phyloP scores from a whole-genome alignment of 768 basidiomycete species.

The Boletus pseudopeckii region DNA sequence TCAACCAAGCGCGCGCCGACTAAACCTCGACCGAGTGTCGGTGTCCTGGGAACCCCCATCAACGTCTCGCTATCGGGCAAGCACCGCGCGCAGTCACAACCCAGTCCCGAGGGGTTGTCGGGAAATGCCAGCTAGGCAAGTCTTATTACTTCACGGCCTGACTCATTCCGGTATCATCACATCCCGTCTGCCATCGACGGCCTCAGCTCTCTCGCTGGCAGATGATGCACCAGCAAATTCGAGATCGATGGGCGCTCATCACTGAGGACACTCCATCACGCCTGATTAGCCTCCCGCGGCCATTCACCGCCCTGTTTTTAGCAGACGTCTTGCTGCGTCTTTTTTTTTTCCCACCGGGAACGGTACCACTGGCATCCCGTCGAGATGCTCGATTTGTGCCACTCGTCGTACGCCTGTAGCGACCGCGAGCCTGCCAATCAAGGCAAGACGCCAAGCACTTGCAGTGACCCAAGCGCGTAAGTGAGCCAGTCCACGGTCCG shows the following conservation, averaged over 20 bases:
- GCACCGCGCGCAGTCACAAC: not conserved
- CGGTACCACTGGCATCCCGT: not conserved
- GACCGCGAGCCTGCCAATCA: not conserved
- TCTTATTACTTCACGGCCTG: constrained; percentile 20
- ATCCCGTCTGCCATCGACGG: constrained; percentile 10
- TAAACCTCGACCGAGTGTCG: not conserved
- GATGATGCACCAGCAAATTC: constrained; percentile 22
- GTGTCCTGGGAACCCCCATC: constrained; percentile 8
- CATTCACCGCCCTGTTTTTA: constrained; percentile 8
- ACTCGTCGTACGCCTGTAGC: not conserved
- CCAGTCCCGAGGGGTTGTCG: constrained; percentile 22
- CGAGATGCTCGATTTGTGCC: constrained; percentile 10
- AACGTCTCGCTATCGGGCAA: constrained; percentile 6
- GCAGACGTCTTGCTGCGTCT: constrained; percentile 14
- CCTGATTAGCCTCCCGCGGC: constrained; percentile 24
- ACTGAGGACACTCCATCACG: constrained; percentile 10
- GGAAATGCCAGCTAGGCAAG: constrained; percentile 15
- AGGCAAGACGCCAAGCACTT: not conserved
- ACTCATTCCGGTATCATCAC: constrained; percentile 14
- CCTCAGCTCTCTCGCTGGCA: constrained; percentile 17
- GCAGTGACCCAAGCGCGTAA: too few species aligned
- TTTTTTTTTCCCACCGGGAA: not conserved
- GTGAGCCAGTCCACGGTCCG: not conserved
- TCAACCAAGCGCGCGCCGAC: constrained; percentile 1
- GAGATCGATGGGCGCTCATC: constrained; percentile 14